phyloP scores from a whole-genome alignment of 768 basidiomycete species.

The Exidia glandulosa region DNA sequence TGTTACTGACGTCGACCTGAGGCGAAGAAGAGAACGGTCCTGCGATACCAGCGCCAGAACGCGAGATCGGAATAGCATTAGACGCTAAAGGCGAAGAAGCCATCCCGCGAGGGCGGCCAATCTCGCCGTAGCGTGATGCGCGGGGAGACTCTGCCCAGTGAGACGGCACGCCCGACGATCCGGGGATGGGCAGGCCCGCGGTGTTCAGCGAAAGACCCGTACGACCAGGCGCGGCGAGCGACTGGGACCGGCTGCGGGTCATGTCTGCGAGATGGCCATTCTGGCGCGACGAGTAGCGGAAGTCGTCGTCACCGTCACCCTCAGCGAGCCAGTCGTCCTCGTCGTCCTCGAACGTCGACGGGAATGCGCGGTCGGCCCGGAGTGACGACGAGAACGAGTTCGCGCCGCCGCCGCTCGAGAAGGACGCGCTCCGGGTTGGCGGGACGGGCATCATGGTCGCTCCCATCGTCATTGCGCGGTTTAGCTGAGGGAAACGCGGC shows the following conservation, averaged over 20 bases:
- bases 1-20: conserved; percentile 52
- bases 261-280: conserved; percentile 41
- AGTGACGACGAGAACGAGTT: conserved; percentile 45
- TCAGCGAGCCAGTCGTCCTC: conserved; percentile 25
- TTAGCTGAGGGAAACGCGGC: conserved; percentile 19
- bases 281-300: conserved; percentile 1
- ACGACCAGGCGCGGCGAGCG: conserved; percentile 49
- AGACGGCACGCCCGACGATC: conserved; percentile 39
- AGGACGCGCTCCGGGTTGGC: conserved; percentile 57
- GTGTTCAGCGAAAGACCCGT: conserved; percentile 27
- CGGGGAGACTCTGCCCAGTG: conserved; percentile 59
- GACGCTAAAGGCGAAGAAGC: not conserved
- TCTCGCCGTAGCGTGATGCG: conserved; percentile 43
- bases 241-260: conserved; percentile 67
- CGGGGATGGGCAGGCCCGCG: conserved; percentile 12
- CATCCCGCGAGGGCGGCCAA: conserved; percentile 29
- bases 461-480: conserved; percentile 3
- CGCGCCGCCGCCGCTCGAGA: conserved; percentile 25
- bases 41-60: not conserved
- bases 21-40: not conserved
- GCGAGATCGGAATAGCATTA: not conserved
- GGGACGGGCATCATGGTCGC: conserved; percentile 32
- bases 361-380: conserved; percentile 52
- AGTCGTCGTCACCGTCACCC: conserved; percentile 2
- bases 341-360: conserved; percentile 74